These are phyloP conservation scores for Aspergillus vadensis DNA, from an alignment of 2,329 filamentous ascomycete species.

Conservation along the genomic window DNA sequence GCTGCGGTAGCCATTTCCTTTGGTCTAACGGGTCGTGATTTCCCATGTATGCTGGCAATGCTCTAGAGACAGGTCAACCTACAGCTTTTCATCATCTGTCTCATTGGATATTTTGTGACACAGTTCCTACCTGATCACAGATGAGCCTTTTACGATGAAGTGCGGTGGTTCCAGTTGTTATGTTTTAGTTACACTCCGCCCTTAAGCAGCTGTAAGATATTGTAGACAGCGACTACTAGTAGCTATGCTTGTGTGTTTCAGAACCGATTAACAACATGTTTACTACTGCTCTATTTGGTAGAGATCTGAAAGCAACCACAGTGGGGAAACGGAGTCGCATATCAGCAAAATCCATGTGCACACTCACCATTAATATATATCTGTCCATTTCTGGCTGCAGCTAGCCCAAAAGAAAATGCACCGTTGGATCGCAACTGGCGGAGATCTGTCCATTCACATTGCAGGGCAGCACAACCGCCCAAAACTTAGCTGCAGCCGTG, in stretches of 20 bases:
- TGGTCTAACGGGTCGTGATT: neutral
- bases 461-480: slow-evolving; percentile 13
- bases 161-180: no score
- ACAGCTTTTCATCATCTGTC: neutral
- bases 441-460: slow-evolving; percentile 23
- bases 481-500: slow-evolving; percentile 21
- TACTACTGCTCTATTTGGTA: slow-evolving; percentile 10
- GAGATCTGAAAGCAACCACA: slow-evolving; percentile 29
- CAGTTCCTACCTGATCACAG: neutral
- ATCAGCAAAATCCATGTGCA: slow-evolving; percentile 17
- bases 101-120: neutral
- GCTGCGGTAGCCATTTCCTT: neutral
- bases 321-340: slow-evolving; percentile 26
- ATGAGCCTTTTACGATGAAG: no score
- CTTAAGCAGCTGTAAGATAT: no score
- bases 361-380: slow-evolving; percentile 6
- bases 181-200: no score
- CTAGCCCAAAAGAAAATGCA: slow-evolving; percentile 16
- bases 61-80: neutral
- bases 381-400: slow-evolving; percentile 16
- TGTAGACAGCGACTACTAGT: neutral
- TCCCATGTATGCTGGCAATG: neutral
- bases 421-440: slow-evolving; percentile 25
- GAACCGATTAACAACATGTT: neutral
- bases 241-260: neutral